Evolutionary conservation across 208 protist genomes (phyloP).

Genomic region (Leishmania mexicana): DNA sequence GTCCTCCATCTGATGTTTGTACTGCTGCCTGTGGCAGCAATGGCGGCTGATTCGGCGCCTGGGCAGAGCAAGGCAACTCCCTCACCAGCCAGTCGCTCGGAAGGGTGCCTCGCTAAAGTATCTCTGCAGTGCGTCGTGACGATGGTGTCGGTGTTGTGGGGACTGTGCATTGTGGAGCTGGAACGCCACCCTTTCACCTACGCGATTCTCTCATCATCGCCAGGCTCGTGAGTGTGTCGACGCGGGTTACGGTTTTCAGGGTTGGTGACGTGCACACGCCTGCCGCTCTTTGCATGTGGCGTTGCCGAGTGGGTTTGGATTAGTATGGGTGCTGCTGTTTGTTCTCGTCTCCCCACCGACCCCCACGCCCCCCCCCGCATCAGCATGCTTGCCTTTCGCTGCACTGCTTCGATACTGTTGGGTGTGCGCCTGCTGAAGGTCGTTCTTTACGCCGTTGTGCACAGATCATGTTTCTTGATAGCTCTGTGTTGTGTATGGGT

Average conservation of each 20-base stretch:
- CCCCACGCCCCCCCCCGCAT: background rate
- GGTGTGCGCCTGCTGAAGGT: background rate
- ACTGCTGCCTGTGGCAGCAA: conserved; percentile 16
- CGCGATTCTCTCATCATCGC: background rate
- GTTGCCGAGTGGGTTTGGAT: background rate
- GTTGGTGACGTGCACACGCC: background rate
- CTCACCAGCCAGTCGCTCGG: conserved; percentile 14
- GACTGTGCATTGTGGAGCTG: conserved; percentile 41
- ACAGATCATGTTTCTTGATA: background rate
- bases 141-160: conserved; percentile 45
- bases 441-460: background rate
- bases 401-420: background rate
- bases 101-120: conserved; percentile 52
- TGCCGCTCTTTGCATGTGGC: background rate
- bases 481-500: background rate
- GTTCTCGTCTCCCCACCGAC: background rate
- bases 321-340: background rate
- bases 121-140: conserved; percentile 58
- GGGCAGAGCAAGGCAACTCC: background rate
- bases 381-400: background rate
- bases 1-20: conserved; percentile 11
- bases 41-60: background rate
- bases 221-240: conserved; percentile 5
- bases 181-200: conserved; percentile 32
- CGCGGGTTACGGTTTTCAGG: background rate